Conservation (phyloP, 192 early-diverging fungal species). For the Gaertneriomyces semiglobifer region DNA sequence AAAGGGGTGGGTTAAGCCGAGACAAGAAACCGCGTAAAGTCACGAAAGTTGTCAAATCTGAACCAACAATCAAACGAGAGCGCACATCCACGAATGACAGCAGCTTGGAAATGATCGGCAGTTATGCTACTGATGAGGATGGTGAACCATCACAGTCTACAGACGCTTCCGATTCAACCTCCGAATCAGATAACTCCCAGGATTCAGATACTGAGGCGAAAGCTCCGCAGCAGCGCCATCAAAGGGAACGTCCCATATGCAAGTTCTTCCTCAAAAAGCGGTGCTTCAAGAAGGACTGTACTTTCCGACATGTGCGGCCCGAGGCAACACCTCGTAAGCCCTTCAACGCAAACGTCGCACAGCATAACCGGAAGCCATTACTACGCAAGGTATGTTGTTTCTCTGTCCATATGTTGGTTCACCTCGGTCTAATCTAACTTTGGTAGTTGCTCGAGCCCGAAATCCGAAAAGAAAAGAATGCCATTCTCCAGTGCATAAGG, state of each 20-base stretch:
- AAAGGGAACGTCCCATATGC: conserved; percentile 36
- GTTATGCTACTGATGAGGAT: conserved; percentile 9
- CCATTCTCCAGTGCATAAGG: conserved; percentile 60
- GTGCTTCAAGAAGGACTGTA: conserved; percentile 19
- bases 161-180: conserved; percentile 24
- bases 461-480: conserved; percentile 57
- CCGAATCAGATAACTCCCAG: conserved; percentile 34
- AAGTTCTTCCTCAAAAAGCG: conserved; percentile 38
- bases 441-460: conserved; percentile 55
- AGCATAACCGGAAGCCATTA: conserved; percentile 12
- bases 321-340: neutral
- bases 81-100: no score
- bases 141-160: conserved; percentile 5
- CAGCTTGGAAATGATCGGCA: neutral
- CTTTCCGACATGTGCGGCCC: conserved; percentile 34
- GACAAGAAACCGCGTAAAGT: neutral
- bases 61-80: no score
- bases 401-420: neutral
- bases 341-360: conserved; percentile 2
- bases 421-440: conserved; percentile 6
- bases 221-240: conserved; percentile 16
- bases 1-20: conserved; percentile 22
- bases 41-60: no score
- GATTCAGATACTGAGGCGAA: conserved; percentile 49
- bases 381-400: conserved; percentile 11